Evolutionary conservation across 2,329 filamentous ascomycete genomes (phyloP).

Genomic region (Penicillium sp.): DNA sequence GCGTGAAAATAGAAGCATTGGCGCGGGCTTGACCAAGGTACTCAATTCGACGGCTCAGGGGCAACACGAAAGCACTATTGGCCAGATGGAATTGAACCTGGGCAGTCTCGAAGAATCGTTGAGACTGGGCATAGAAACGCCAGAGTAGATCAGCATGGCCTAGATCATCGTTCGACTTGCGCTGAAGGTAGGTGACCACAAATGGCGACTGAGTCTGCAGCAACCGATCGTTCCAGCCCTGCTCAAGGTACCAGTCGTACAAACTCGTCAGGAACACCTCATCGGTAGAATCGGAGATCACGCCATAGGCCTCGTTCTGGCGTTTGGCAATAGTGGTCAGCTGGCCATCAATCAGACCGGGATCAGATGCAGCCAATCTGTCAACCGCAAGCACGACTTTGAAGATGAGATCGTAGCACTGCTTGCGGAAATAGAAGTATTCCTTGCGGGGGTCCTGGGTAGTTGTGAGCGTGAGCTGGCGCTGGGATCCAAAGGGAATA

Average conservation of each 20-base stretch:
- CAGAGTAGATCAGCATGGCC: conserved; percentile 87
- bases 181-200: conserved; percentile 80
- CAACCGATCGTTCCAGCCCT: conserved; percentile 81
- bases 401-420: conserved; percentile 86
- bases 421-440: conserved; percentile 69
- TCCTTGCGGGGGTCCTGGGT: conserved; percentile 63
- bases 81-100: conserved; percentile 81
- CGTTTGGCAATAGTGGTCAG: conserved; percentile 74
- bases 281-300: conserved; percentile 84
- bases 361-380: conserved; percentile 64
- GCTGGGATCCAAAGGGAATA: conserved; percentile 3
- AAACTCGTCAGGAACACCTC: conserved; percentile 93
- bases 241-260: conserved; percentile 95
- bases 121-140: conserved; percentile 83
- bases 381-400: conserved; percentile 78
- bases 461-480: conserved; percentile 16
- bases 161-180: conserved; percentile 69
- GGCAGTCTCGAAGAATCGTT: conserved; percentile 82
- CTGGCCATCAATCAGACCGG: conserved; percentile 74
- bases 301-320: conserved; percentile 81
- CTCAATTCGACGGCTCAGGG: conserved; percentile 82
- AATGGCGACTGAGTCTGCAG: conserved; percentile 81
- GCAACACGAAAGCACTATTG: conserved; percentile 74
- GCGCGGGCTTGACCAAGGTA: conserved; percentile 88
- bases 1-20: conserved; percentile 81